Percentiles rank a stretch among this genome's conserved stretches.
Evolutionary conservation across 805 yeast species (phyloP).

Genomic region (Teunomyces lycoperdinae): DNA sequence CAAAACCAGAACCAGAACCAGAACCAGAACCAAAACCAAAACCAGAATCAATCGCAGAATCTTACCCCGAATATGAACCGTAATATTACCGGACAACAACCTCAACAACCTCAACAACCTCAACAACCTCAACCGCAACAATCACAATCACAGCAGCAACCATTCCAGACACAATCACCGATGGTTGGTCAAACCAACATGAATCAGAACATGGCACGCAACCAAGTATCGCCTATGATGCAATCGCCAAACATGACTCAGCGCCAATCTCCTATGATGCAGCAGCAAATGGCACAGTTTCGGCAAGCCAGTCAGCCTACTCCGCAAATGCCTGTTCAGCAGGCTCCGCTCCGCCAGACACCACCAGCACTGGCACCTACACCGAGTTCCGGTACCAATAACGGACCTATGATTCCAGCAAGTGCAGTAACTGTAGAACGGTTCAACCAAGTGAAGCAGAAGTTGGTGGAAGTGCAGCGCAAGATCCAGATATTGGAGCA

Average conservation of each 20-base stretch:
- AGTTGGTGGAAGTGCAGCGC: conserved; percentile 48
- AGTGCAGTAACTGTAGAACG: conserved; percentile 34
- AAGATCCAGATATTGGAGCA: conserved; percentile 51
- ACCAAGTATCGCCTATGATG: conserved; percentile 10
- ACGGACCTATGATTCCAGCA: conserved; percentile 12
- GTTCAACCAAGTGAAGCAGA: conserved; percentile 43
- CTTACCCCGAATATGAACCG: no score
- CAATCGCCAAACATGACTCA: conserved; percentile 10
- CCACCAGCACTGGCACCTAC: conserved; percentile 1
- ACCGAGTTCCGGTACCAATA: conserved; percentile 1
- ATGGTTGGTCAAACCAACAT: conserved; percentile 7
- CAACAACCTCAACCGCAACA: not conserved
- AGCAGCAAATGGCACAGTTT: conserved; percentile 8
- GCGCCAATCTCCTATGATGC: conserved; percentile 6
- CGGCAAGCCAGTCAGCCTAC: conserved; percentile 6
- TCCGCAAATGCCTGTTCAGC: conserved; percentile 3
- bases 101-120: conserved; percentile 12
- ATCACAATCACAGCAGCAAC: conserved; percentile 3
- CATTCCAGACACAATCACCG: conserved; percentile 6
- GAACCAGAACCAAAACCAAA: conserved; percentile 11
- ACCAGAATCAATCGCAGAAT: conserved; percentile 13
- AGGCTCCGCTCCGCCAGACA: not conserved
- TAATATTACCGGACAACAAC: conserved; percentile 13
- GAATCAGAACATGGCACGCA: conserved; percentile 8
- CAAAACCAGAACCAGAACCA: not conserved